Conservation (phyloP, 345 rosid species). For the Litchi chinensis region DNA sequence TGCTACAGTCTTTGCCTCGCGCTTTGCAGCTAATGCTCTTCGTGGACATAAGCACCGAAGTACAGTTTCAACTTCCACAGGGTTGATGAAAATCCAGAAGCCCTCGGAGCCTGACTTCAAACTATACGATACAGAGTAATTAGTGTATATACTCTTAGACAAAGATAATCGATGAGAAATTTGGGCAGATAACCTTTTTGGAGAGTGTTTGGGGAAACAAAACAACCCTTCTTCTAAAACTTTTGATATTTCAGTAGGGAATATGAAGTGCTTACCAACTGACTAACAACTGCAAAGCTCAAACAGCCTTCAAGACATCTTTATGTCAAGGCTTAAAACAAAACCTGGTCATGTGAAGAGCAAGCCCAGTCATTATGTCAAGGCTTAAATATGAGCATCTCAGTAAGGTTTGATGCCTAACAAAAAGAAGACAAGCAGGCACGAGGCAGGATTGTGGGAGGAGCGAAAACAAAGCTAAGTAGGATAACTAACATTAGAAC, state of each 20-base stretch:
- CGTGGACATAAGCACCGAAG: constrained; percentile 43
- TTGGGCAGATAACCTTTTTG: not conserved
- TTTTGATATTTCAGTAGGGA: not conserved
- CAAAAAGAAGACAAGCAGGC: not conserved
- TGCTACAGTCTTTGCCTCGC: constrained; percentile 71
- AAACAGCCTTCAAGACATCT: not conserved
- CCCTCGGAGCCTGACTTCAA: constrained; percentile 83
- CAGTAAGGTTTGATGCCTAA: not conserved
- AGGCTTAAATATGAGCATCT: not conserved
- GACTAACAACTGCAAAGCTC: not conserved
- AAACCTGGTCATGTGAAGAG: not conserved
- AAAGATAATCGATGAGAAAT: not conserved
- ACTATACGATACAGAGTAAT: constrained; percentile 18
- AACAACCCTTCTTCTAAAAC: not conserved
- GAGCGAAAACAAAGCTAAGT: not conserved
- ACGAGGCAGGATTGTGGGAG: not conserved
- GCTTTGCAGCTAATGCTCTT: constrained; percentile 81
- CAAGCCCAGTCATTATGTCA: not conserved
- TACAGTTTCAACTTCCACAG: constrained; percentile 22
- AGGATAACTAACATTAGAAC: not conserved
- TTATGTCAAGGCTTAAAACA: not conserved
- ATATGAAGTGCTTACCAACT: not conserved
- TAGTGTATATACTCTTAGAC: not conserved
- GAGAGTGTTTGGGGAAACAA: not conserved
- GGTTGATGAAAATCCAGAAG: constrained; percentile 60